phyloP scores from a whole-genome alignment of 2,329 filamentous ascomycete genomes.

The Xylaria polymorpha region DNA sequence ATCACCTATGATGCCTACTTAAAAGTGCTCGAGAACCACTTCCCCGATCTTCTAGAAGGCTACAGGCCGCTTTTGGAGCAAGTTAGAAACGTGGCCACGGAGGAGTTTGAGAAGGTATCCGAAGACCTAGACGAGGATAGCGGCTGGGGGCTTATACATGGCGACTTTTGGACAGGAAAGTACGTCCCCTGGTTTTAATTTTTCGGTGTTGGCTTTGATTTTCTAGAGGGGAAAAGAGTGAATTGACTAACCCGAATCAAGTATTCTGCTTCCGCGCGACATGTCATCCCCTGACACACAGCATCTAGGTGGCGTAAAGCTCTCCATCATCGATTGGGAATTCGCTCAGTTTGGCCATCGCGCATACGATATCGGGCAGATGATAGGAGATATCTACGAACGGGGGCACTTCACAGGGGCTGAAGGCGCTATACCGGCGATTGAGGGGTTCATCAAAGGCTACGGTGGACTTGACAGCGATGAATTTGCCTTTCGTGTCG shows the following conservation, averaged over 20 bases:
- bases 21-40: constrained; percentile 48
- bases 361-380: constrained; percentile 55
- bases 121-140: not conserved
- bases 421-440: constrained; percentile 46
- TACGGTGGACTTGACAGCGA: constrained; percentile 53
- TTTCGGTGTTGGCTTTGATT: not conserved
- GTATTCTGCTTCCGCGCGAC: constrained; percentile 13
- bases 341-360: constrained; percentile 53
- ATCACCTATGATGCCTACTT: constrained; percentile 54
- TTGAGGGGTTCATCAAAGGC: constrained; percentile 53
- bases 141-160: constrained; percentile 51
- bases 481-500: constrained; percentile 52
- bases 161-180: constrained; percentile 59
- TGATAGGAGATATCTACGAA: constrained; percentile 57
- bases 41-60: constrained; percentile 47
- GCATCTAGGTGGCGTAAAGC: constrained; percentile 11
- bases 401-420: constrained; percentile 51
- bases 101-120: constrained; percentile 11
- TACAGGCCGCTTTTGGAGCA: constrained; percentile 47
- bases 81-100: constrained; percentile 36
- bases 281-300: not conserved
- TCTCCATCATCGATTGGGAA: constrained; percentile 59
- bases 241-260: constrained; percentile 7
- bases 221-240: too few relatives aligned
- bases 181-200: constrained; percentile 43